These are phyloP conservation scores for Noccaea caerulescens DNA, from an alignment of 345 rosid genomes.

Conservation along the genomic window DNA sequence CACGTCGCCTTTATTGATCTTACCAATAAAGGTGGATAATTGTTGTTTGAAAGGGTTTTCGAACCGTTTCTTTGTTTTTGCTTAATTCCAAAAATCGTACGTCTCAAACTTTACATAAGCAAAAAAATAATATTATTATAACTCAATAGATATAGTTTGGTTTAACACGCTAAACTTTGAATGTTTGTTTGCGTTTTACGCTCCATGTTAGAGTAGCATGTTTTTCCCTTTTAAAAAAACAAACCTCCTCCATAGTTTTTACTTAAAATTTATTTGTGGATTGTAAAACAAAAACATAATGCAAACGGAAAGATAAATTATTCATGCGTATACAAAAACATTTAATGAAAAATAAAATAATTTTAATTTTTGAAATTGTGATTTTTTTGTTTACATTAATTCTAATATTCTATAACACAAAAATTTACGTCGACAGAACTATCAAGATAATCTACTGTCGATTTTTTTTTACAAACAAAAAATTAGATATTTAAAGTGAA, in stretches of 20 bases:
- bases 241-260: neutral
- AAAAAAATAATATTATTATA: neutral
- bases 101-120: constrained; percentile 1
- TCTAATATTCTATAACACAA: too few species aligned
- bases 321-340: neutral
- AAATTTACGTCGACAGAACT: too few species aligned
- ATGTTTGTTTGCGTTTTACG: neutral
- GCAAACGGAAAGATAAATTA: neutral
- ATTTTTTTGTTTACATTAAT: too few species aligned
- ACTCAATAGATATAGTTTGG: neutral
- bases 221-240: neutral
- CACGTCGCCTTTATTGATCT: constrained; percentile 38
- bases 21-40: constrained; percentile 27
- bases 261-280: neutral
- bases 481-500: too few species aligned
- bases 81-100: constrained; percentile 5
- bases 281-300: neutral
- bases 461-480: too few species aligned
- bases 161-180: neutral
- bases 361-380: too few species aligned
- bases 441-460: too few species aligned
- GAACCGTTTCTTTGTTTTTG: constrained; percentile 12
- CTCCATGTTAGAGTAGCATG: neutral
- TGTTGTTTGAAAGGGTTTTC: neutral
- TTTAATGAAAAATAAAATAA: too few species aligned